Conservation (phyloP, 2,329 filamentous ascomycete species). For the Trichocomaceae sp. region DNA sequence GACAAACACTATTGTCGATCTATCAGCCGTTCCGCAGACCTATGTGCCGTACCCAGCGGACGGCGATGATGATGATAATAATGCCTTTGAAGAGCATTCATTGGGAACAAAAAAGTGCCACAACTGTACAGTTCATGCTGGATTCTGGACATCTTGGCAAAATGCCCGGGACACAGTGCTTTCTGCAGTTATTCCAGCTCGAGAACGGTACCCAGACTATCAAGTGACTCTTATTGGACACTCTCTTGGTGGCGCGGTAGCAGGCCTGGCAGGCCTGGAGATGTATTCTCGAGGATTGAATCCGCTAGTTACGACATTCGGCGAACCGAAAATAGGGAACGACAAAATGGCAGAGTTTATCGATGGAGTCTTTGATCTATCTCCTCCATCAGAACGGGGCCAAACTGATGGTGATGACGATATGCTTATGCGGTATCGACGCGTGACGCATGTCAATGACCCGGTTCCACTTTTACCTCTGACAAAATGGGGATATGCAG, state of each 20-base stretch:
- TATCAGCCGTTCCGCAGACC: constrained; percentile 81
- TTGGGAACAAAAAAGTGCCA: constrained; percentile 53
- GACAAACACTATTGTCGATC: constrained; percentile 81
- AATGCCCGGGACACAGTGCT: constrained; percentile 65
- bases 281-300: constrained; percentile 69
- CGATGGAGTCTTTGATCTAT: constrained; percentile 45
- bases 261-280: constrained; percentile 78
- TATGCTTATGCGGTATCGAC: constrained; percentile 50
- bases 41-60: constrained; percentile 75
- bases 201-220: constrained; percentile 60
- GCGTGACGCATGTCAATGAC: constrained; percentile 80
- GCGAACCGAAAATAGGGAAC: constrained; percentile 67
- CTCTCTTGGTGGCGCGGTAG: constrained; percentile 86
- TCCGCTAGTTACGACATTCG: constrained; percentile 80
- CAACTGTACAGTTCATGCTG: constrained; percentile 88
- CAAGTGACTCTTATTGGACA: constrained; percentile 77
- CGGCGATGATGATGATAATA: constrained; percentile 34
- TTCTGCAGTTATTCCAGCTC: constrained; percentile 56
- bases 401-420: not conserved
- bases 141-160: constrained; percentile 80
- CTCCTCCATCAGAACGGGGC: not conserved
- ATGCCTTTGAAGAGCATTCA: constrained; percentile 10
- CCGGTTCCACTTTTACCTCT: constrained; percentile 84
- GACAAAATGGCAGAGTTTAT: constrained; percentile 47
- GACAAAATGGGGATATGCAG: constrained; percentile 76